Evolutionary conservation across 73 alveolate genomes (phyloP).

Genomic region (Paramecium pentaurelia): DNA sequence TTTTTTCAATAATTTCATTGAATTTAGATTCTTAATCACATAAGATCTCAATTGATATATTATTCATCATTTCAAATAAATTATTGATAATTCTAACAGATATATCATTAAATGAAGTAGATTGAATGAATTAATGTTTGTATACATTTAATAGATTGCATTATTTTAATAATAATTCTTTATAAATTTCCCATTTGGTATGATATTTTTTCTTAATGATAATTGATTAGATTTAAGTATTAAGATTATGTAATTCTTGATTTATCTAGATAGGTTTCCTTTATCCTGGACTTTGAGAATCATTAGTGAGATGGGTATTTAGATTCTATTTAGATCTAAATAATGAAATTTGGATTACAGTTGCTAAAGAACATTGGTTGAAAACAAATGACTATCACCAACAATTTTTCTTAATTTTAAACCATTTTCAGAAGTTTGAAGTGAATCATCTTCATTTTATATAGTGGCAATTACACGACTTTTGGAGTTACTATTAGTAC

Average conservation of each 20-base stretch:
- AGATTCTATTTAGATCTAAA: background rate
- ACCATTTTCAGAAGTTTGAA: background rate
- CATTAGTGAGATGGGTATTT: background rate
- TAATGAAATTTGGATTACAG: background rate
- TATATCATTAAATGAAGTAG: background rate
- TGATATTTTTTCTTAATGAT: background rate
- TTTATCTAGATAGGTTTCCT: background rate
- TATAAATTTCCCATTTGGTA: background rate
- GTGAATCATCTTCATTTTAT: conserved; percentile 29
- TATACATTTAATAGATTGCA: background rate
- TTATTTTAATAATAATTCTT: background rate
- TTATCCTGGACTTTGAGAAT: background rate
- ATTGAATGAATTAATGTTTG: background rate
- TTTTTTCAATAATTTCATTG: background rate
- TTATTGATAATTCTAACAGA: background rate
- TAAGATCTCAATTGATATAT: background rate
- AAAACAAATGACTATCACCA: background rate
- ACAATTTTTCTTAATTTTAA: background rate
- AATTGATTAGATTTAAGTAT: background rate
- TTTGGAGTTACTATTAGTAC: conserved; percentile 32
- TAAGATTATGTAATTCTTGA: background rate
- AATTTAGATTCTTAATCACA: conserved; percentile 3
- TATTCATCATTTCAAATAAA: background rate
- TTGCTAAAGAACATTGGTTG: background rate
- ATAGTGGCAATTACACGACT: background rate